Evolutionary conservation across 768 basidiomycete species (phyloP), one percentile per base, ranked within the genome.

Genomic region (Leucocoprinus leucothites): DNA sequence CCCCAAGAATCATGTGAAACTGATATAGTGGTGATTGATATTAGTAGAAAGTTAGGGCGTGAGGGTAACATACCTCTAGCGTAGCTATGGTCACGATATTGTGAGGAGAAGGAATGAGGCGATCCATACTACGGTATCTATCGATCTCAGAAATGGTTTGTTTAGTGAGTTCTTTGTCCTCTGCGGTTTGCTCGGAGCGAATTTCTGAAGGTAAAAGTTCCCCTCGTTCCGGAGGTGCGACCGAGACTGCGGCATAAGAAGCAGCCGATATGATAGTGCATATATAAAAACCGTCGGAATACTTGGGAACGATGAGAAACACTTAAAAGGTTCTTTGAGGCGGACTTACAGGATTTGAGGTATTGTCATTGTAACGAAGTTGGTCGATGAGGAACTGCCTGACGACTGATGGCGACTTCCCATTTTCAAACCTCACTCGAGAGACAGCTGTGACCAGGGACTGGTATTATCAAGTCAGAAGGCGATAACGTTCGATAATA

Each of bases 331-430:
- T 38, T 47, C 18, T 48, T 53, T n/a, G 13, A 48, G 7, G 9
- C 28, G 36, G 16, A 63, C 91, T 65, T 60, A 96, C 94, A 40
- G 82, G 78, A 66, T 96, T 97, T 18, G 85, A 81, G 2, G 94
- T 92, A 67, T 98, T 98, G 68, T 98, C 96, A 66, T 98, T 98
- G 67, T 92, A 93, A 9, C 87, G 84, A n/a, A 98, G 76, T 59
- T 95, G 88, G 66, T 97, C 94, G 58, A 96, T 86, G 26, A 98
- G 75, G 64, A 97, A 91, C 57, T 86, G 86, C 44, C 92, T 82
- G 13, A 96, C 89, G 51, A 94, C 85, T 0, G 86, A 81, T 11
- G 91, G 91, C 0, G 92, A 86, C 68, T 91, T 94, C 31, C 92
- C 89, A 53, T 87, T 86, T 65, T 89, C 87, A 60, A 94, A 92